Conservation (phyloP, 2,329 filamentous ascomycete species). For the Fragosphaeria purpurea region DNA sequence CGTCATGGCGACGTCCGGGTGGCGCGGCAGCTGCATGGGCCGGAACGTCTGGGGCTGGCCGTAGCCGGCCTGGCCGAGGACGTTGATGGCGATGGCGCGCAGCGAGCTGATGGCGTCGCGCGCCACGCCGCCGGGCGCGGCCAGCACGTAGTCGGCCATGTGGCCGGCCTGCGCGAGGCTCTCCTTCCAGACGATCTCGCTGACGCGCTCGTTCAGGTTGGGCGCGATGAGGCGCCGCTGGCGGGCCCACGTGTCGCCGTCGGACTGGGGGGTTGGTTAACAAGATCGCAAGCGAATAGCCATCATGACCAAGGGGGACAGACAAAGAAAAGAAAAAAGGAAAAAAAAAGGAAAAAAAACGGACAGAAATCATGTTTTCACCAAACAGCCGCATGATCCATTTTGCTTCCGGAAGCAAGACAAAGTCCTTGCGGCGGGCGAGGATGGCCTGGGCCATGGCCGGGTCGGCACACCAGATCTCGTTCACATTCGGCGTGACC, state of each 20-base stretch:
- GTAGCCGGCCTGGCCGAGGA: slow-evolving; percentile 25
- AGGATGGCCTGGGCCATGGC: slow-evolving; percentile 20
- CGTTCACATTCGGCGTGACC: slow-evolving; percentile 17
- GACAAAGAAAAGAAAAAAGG: too few relatives aligned
- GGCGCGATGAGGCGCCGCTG: slow-evolving; percentile 26
- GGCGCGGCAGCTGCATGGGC: slow-evolving; percentile 13
- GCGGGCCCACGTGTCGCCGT: slow-evolving; percentile 21
- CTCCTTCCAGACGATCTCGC: slow-evolving; percentile 24
- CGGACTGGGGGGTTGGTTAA: not conserved
- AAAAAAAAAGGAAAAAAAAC: too few relatives aligned
- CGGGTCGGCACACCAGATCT: slow-evolving; percentile 21
- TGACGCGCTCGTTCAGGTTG: slow-evolving; percentile 26
- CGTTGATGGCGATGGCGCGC: slow-evolving; percentile 26
- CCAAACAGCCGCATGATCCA: slow-evolving; percentile 25
- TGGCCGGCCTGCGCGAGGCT: slow-evolving; percentile 19
- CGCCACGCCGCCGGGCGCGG: slow-evolving; percentile 17
- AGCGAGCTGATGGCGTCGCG: slow-evolving; percentile 19
- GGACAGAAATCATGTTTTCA: slow-evolving; percentile 20
- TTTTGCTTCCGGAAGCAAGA: slow-evolving; percentile 17
- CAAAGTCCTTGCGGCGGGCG: slow-evolving; percentile 25
- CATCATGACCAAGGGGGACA: too few relatives aligned
- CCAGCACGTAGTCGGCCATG: slow-evolving; percentile 21
- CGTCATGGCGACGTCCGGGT: slow-evolving; percentile 10
- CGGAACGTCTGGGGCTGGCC: slow-evolving; percentile 21
- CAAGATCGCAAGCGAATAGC: slow-evolving; percentile 7